phyloP scores from a whole-genome alignment of 108 stramenopile genomes.

The Conticribra weissflogii region DNA sequence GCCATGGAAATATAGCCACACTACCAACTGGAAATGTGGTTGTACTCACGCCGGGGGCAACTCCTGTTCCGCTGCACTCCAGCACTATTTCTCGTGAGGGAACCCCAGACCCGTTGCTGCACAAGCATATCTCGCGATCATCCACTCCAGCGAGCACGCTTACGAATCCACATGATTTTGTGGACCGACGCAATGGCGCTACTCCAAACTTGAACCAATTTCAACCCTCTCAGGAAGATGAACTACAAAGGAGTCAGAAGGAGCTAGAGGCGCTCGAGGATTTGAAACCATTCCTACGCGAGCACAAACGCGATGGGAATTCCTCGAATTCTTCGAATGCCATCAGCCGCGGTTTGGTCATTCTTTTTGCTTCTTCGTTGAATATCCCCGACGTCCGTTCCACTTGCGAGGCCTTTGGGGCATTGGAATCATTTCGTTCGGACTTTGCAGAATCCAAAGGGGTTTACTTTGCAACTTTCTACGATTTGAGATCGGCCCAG shows the following conservation, averaged over 20 bases:
- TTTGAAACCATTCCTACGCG: constrained; percentile 38
- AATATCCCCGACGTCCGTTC: constrained; percentile 59
- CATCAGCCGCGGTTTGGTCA: constrained; percentile 69
- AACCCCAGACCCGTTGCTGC: constrained; percentile 7
- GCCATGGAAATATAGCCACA: constrained; percentile 11
- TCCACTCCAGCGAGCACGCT: constrained; percentile 9
- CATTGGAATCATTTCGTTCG: constrained; percentile 72
- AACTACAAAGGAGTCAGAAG: constrained; percentile 23
- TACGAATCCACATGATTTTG: not conserved
- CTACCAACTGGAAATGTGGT: constrained; percentile 15
- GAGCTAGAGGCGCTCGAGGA: constrained; percentile 31
- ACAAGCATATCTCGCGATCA: constrained; percentile 22
- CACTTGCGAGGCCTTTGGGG: constrained; percentile 84
- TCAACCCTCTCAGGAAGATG: not conserved
- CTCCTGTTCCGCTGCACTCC: constrained; percentile 14
- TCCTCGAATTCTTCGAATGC: not conserved
- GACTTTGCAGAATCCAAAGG: constrained; percentile 76
- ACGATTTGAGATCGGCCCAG: constrained; percentile 82
- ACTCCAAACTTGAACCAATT: not conserved
- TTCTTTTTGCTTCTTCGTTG: constrained; percentile 60
- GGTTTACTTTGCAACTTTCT: constrained; percentile 80
- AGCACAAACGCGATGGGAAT: constrained; percentile 1
- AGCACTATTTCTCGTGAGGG: constrained; percentile 22
- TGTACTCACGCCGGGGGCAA: constrained; percentile 8
- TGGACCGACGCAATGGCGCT: not conserved